Base-by-base conservation (phyloP, 2,329 filamentous ascomycete species). In the Macrophomina tecta region DNA sequence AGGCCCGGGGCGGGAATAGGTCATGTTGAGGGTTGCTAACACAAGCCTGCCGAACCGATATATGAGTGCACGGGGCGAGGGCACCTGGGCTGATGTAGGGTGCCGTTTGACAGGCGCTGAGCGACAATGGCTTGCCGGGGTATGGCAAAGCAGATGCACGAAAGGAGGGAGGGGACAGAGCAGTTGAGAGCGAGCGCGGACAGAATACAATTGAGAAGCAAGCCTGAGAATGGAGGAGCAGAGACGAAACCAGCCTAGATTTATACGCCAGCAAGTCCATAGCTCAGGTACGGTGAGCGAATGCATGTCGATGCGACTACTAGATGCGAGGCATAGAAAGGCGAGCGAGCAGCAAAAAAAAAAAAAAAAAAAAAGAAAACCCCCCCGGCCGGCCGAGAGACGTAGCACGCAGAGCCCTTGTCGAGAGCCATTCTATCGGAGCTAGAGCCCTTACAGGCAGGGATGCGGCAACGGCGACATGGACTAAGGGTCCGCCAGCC, bases 291-390 rank as follows among this genome's bases (percentile, higher is more conserved):
- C 52, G 32, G 45, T n/a, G 63, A 52, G 23, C 62, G 36, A 55
- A 58, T 28, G 52, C 53, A 58, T 14, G 63, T 49, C 32, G 51
- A 42, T 34, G 63, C 52, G 52, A 40, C 63, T 30, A 48, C 58
- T n/a, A 65, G 30, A 51, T 65, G 63, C 63, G 63, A 58, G 63
- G 63, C 63, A 65, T 65, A 58, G 40, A 65, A 49, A 65, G 63
- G 53, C 63, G 51, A 40, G 52, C 46, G 53, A 60, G 64, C 49
- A 64, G 49, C 45, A 18, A 60, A 36, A 64, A 30, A 23, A 11
- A 38, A 49, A 23, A 23, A 23, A 23, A 23, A 23, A 23, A n/a
- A n/a, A 18, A 18, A 18, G 18, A 18, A 18, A 18, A 1, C 23
- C 23, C 23, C 63, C 52, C 63, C 32, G 30, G 63, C 32, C n/a